Percentiles rank a stretch among this genome's conserved stretches.
phyloP scores from a whole-genome alignment of 176 grass and related monocot genomes.

The Puccinellia tenuiflora region DNA sequence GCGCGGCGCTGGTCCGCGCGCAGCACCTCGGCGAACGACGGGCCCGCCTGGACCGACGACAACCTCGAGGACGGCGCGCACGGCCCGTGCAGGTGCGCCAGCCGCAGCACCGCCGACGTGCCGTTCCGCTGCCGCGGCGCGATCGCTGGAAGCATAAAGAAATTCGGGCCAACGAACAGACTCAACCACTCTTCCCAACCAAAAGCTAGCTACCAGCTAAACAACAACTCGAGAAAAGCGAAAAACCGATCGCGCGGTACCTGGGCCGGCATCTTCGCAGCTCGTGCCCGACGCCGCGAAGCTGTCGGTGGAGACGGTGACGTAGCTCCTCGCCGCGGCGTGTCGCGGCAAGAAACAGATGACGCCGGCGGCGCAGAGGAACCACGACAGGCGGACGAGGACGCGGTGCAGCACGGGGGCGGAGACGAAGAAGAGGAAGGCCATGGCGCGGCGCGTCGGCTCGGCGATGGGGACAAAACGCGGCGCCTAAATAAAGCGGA shows the following conservation, averaged over 20 bases:
- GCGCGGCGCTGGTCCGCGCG: conserved; percentile 52
- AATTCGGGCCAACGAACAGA: neutral
- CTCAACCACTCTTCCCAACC: neutral
- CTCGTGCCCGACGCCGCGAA: neutral
- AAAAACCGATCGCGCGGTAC: neutral
- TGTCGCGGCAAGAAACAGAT: conserved; percentile 3
- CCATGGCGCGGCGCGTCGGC: conserved; percentile 13
- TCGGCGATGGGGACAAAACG: neutral
- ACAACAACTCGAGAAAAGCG: neutral
- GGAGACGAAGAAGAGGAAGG: neutral
- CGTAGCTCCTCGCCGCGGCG: neutral
- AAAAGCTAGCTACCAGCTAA: neutral
- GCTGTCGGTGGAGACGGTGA: conserved; percentile 33
- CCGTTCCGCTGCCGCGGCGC: neutral
- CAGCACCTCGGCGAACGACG: conserved; percentile 44
- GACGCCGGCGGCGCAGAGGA: neutral
- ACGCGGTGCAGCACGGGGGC: neutral
- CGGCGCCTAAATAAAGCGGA: conserved; percentile 37
- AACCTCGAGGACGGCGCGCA: conserved; percentile 35
- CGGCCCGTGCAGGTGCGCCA: conserved; percentile 62
- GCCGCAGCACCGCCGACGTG: conserved; percentile 30
- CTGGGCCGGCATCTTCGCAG: conserved; percentile 9
- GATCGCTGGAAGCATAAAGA: conserved; percentile 9
- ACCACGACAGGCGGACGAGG: neutral
- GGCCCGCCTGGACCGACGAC: neutral